Conservation (phyloP, 495 filamentous ascomycete species). For the Penicillium cosmopolitanum region DNA sequence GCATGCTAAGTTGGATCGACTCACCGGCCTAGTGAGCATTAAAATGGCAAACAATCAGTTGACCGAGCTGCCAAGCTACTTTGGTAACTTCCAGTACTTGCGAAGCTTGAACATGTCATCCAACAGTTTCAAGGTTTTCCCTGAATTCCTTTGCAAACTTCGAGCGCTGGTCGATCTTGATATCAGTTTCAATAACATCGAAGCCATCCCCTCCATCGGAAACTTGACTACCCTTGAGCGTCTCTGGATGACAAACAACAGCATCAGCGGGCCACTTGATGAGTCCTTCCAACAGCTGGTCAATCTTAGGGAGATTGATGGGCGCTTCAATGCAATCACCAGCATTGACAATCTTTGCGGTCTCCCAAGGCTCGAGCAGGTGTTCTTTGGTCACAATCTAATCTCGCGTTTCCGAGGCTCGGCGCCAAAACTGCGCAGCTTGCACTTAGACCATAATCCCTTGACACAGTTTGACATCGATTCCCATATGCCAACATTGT, state of each 20-base stretch:
- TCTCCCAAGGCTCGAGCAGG: conserved; percentile 82
- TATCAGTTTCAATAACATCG: conserved; percentile 93
- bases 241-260: conserved; percentile 95
- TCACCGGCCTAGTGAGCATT: conserved; percentile 80
- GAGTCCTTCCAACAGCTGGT: conserved; percentile 67
- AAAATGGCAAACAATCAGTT: conserved; percentile 93
- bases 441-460: conserved; percentile 90
- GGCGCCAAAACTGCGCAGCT: conserved; percentile 79
- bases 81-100: conserved; percentile 74
- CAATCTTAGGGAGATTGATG: conserved; percentile 88
- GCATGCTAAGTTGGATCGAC: conserved; percentile 71
- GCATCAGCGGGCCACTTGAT: conserved; percentile 72
- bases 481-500: conserved; percentile 75
- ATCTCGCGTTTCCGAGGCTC: conserved; percentile 85
- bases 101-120: conserved; percentile 88
- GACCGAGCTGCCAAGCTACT: conserved; percentile 74
- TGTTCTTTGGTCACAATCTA: conserved; percentile 87
- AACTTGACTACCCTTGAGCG: conserved; percentile 78
- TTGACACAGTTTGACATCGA: conserved; percentile 89
- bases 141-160: conserved; percentile 79
- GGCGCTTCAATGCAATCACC: conserved; percentile 86
- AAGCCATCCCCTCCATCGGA: conserved; percentile 76
- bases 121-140: conserved; percentile 85
- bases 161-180: conserved; percentile 89
- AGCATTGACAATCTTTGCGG: conserved; percentile 83